Base-by-base conservation (phyloP, 148 eudicot genomes). In the Diospyros lotus region DNA sequence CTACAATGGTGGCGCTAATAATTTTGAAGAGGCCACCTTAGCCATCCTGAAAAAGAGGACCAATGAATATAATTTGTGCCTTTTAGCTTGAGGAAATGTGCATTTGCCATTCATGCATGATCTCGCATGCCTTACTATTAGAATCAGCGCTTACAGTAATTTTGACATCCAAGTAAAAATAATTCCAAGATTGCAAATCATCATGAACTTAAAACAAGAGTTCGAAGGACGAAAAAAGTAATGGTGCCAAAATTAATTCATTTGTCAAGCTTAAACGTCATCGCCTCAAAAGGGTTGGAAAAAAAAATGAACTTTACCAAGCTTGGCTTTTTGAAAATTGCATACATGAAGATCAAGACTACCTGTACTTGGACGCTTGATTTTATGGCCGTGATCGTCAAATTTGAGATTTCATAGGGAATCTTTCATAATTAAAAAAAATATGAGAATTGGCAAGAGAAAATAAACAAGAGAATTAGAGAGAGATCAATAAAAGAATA, bases 91-190 rank as follows among this genome's bases (percentile, higher is more conserved):
- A 28, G 28, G 94, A 91, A 52, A 74, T 77, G 17, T 87, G 94
- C 75, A 84, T 28, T 3, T 76, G 80, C 68, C 28, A 83, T 62
- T 89, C 85, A 1, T 90, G 94, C 72, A 78, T 79, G 18, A 88
- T 81, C 72, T 53, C 75, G 66, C 94, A 90, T 74, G 43, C 79
- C 18, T 71, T 64, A 28, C 18, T 56, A 18, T 43, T 52, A 53
- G 66, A 65, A 56, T 79, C 28, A 28, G 28, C 28, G 28, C 28
- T 28, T 28, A 0, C 28, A 28, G 0, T 0, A 28, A 28, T 0
- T 28, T 28, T 28, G 28, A 0, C 28, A 28, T 28, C 28, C 28
- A 28, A 28, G 28, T 77, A 52, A 9, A 45, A 56, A 8, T 61
- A 61, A 6, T 65, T 13, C 55, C 66, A 9, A 72, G 60, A 55